Conservation (phyloP, 176 grass and related monocot species). For the Carex pumila region DNA sequence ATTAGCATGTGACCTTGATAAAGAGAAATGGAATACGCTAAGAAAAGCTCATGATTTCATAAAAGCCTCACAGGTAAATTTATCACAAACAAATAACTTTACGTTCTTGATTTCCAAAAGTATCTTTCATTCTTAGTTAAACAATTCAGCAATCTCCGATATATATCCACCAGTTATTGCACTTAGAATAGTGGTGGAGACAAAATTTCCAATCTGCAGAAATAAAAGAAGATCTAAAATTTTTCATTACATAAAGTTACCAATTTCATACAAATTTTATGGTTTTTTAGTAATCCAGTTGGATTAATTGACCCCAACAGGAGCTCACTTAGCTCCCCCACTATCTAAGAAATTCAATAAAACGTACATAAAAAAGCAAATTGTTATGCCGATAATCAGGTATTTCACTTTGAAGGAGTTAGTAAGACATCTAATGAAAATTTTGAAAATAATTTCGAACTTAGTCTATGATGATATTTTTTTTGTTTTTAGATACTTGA, state of each 20-base stretch:
- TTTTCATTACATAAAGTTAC: too few species aligned
- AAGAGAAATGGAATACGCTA: slow-evolving; percentile 42
- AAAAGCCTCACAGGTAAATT: slow-evolving; percentile 59
- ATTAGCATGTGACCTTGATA: slow-evolving; percentile 33
- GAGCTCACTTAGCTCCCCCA: too few species aligned
- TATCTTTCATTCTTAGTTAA: background rate
- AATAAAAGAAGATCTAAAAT: too few species aligned
- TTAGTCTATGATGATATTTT: background rate
- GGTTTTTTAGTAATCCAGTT: too few species aligned
- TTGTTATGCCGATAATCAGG: background rate
- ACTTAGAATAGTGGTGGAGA: background rate
- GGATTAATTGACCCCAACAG: too few species aligned
- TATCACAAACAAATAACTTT: background rate
- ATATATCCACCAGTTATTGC: background rate
- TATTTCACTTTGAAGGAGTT: background rate
- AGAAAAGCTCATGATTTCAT: slow-evolving; percentile 58
- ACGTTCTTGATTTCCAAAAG: background rate
- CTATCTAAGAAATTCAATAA: background rate
- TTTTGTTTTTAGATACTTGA: slow-evolving; percentile 40
- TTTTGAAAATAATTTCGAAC: background rate
- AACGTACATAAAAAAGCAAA: background rate
- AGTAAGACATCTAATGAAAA: background rate
- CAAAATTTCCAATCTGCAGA: too few species aligned
- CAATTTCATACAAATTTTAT: too few species aligned
- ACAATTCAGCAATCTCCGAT: background rate